Evolutionary conservation across 2,329 filamentous ascomycete species (phyloP).

Genomic region (Pyrenochaeta sp.): DNA sequence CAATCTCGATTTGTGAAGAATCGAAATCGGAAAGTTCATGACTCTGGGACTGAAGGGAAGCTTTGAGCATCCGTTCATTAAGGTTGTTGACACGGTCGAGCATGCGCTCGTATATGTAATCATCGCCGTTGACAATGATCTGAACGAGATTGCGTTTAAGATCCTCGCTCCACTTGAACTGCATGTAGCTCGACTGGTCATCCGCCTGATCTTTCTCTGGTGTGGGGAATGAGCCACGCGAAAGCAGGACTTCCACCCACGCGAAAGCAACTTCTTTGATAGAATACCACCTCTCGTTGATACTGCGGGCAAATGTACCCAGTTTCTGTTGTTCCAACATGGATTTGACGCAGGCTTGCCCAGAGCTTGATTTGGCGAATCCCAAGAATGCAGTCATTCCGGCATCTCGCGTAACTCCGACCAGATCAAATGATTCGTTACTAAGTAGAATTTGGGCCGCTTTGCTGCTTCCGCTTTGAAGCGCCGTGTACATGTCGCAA

Average conservation of each 20-base stretch:
- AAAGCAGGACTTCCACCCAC: constrained; percentile 63
- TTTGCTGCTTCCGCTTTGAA: constrained; percentile 48
- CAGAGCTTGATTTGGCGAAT: constrained; percentile 59
- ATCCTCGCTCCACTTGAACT: constrained; percentile 63
- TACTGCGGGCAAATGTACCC: constrained; percentile 49
- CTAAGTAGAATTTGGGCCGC: constrained; percentile 59
- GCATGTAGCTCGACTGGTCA: constrained; percentile 59
- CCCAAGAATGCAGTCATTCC: constrained; percentile 66
- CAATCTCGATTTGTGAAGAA: constrained; percentile 58
- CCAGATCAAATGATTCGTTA: constrained; percentile 59
- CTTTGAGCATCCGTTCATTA: constrained; percentile 36
- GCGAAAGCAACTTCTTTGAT: constrained; percentile 61
- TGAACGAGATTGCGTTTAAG: constrained; percentile 65
- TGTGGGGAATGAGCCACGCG: constrained; percentile 46
- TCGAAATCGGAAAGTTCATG: constrained; percentile 42
- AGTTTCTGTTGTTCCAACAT: constrained; percentile 53
- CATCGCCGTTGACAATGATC: constrained; percentile 63
- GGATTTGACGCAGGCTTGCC: constrained; percentile 51
- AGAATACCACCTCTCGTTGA: constrained; percentile 59
- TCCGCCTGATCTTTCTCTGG: constrained; percentile 10
- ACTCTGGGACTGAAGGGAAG: constrained; percentile 15
- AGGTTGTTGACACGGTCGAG: constrained; percentile 42
- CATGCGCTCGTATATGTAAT: constrained; percentile 58
- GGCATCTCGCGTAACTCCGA: constrained; percentile 59
- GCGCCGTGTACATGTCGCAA: constrained; percentile 52